A percentile compares a stretch with the other conserved stretches of the same genome.
Conservation (phyloP, 257 asterid genomes). For the Lycium barbarum region DNA sequence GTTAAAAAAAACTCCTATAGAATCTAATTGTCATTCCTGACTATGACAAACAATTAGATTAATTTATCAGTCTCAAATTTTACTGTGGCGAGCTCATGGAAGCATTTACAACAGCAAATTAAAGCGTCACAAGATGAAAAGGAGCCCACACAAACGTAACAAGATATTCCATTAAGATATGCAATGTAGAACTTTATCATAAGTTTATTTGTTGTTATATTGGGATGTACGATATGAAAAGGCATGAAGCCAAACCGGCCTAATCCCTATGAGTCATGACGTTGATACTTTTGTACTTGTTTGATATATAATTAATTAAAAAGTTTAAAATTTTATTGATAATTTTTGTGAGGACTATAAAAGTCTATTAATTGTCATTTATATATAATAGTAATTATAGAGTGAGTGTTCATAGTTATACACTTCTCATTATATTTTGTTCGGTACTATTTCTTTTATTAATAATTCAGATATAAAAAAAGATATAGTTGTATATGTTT, state of each 20-base stretch:
- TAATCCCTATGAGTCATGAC: background rate
- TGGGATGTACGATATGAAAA: background rate
- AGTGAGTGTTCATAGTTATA: no score
- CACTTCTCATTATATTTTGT: no score
- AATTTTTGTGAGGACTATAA: no score
- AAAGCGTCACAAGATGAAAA: background rate
- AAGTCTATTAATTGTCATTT: no score
- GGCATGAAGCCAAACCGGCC: background rate
- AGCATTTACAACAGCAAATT: background rate
- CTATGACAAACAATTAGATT: no score
- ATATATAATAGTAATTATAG: no score
- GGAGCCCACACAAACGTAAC: constrained; percentile 5
- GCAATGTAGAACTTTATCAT: background rate
- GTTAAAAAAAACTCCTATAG: no score
- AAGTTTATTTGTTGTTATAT: background rate
- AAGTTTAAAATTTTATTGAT: background rate
- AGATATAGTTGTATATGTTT: background rate
- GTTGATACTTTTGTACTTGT: background rate
- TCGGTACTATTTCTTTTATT: background rate
- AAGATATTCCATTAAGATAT: background rate
- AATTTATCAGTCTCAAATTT: no score
- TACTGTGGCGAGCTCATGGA: background rate
- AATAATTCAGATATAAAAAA: background rate
- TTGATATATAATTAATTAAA: background rate
- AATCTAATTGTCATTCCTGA: background rate